Evolutionary conservation across 495 filamentous ascomycete genomes (phyloP).

Genomic region (Entonaema liquescens): DNA sequence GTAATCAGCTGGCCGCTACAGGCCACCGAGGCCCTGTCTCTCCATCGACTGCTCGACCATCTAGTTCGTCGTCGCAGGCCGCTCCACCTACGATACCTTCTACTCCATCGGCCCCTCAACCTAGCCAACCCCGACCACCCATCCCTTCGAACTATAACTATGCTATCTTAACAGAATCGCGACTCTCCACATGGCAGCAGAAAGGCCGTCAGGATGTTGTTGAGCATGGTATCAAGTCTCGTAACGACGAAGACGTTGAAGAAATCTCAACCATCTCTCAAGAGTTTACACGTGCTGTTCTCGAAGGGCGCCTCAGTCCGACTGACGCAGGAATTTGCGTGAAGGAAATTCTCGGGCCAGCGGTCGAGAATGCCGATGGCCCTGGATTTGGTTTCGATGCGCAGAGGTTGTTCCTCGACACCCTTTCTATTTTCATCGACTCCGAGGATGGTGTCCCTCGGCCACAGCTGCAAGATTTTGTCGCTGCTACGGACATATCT

Average conservation of each 20-base stretch:
- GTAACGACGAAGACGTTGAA: constrained; percentile 69
- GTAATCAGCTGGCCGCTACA: constrained; percentile 30
- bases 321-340: constrained; percentile 75
- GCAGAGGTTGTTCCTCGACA: constrained; percentile 80
- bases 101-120: constrained; percentile 32
- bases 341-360: constrained; percentile 74
- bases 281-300: constrained; percentile 77
- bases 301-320: constrained; percentile 72
- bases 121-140: constrained; percentile 29
- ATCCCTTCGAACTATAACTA: constrained; percentile 57
- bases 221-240: constrained; percentile 62
- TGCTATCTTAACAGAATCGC: constrained; percentile 57
- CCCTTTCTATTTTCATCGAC: constrained; percentile 76
- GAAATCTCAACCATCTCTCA: constrained; percentile 78
- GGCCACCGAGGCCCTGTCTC: constrained; percentile 48
- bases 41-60: constrained; percentile 52
- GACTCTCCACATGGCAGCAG: constrained; percentile 55
- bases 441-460: constrained; percentile 62
- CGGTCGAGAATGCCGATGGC: constrained; percentile 55
- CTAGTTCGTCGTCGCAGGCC: constrained; percentile 55
- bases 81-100: constrained; percentile 40
- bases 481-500: constrained; percentile 75
- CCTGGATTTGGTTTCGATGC: constrained; percentile 62
- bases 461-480: constrained; percentile 61
- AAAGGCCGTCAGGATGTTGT: constrained; percentile 62